These are phyloP conservation scores for Globisporangium polare DNA, from an alignment of 352 stramenopile species.

Conservation along the genomic window DNA sequence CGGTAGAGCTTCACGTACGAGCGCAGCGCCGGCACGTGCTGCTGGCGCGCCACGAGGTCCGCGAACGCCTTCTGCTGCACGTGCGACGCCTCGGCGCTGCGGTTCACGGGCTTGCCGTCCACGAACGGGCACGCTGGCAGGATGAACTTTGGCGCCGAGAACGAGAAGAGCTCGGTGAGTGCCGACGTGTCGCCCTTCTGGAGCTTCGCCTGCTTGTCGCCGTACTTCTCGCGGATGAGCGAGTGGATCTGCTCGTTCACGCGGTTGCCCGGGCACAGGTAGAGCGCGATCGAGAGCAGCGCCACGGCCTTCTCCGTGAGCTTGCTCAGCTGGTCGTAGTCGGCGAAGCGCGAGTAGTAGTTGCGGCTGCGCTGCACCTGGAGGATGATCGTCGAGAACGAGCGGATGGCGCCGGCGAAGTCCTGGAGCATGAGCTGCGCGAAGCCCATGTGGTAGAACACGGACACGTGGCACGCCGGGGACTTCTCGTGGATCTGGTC, in stretches of 20 bases:
- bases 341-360: conserved; percentile 89
- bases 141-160: conserved; percentile 95
- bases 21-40: conserved; percentile 87
- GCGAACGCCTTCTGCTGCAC: conserved; percentile 86
- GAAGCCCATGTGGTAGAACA: conserved; percentile 98
- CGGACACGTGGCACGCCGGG: conserved; percentile 90
- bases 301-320: conserved; percentile 94
- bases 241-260: conserved; percentile 85
- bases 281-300: conserved; percentile 88
- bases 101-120: conserved; percentile 50
- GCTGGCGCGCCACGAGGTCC: conserved; percentile 86
- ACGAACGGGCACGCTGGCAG: conserved; percentile 68
- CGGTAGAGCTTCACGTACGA: conserved; percentile 98
- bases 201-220: conserved; percentile 86
- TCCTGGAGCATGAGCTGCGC: conserved; percentile 97
- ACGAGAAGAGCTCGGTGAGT: conserved; percentile 90
- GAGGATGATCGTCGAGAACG: conserved; percentile 87
- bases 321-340: conserved; percentile 95
- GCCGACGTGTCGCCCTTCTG: conserved; percentile 76
- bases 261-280: conserved; percentile 83
- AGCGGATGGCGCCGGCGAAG: conserved; percentile 91
- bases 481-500: conserved; percentile 89
- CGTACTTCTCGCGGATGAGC: conserved; percentile 94
- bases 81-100: conserved; percentile 58
- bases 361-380: conserved; percentile 87